phyloP scores from a whole-genome alignment of 2,329 filamentous ascomycete species.

The Didymella pomorum region DNA sequence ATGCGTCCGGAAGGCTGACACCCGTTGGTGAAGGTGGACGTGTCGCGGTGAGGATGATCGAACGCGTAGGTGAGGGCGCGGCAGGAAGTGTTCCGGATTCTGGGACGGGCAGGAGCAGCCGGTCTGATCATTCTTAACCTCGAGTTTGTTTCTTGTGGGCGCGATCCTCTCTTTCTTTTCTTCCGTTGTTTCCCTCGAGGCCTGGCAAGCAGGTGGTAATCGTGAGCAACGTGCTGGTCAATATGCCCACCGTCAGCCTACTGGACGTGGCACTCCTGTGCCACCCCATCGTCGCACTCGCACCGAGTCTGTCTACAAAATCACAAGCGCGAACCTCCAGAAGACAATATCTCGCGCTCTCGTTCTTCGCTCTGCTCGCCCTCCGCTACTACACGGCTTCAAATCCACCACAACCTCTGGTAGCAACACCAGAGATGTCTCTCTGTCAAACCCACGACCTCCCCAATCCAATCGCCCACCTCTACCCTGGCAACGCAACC shows the following conservation, averaged over 20 bases:
- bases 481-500: constrained; percentile 59
- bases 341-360: constrained; percentile 29
- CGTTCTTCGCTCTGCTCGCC: constrained; percentile 31
- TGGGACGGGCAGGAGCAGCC: constrained; percentile 16
- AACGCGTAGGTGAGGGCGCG: constrained; percentile 9
- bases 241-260: constrained; percentile 1
- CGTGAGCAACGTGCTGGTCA: not conserved
- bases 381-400: constrained; percentile 25
- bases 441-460: constrained; percentile 41
- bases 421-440: not conserved
- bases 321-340: constrained; percentile 8
- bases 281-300: constrained; percentile 42
- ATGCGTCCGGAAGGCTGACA: not conserved
- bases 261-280: constrained; percentile 42
- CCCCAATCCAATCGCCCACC: constrained; percentile 60
- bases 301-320: constrained; percentile 35
- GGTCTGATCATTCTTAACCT: constrained; percentile 1
- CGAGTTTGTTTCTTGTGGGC: not conserved
- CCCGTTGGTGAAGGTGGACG: constrained; percentile 2
- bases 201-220: not conserved
- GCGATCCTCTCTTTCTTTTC: not conserved
- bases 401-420: not conserved
- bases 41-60: constrained; percentile 4
- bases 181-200: not conserved
- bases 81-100: constrained; percentile 17